Evolutionary conservation across 2,329 filamentous ascomycete species (phyloP).

Genomic region (Drechslera avenae): DNA sequence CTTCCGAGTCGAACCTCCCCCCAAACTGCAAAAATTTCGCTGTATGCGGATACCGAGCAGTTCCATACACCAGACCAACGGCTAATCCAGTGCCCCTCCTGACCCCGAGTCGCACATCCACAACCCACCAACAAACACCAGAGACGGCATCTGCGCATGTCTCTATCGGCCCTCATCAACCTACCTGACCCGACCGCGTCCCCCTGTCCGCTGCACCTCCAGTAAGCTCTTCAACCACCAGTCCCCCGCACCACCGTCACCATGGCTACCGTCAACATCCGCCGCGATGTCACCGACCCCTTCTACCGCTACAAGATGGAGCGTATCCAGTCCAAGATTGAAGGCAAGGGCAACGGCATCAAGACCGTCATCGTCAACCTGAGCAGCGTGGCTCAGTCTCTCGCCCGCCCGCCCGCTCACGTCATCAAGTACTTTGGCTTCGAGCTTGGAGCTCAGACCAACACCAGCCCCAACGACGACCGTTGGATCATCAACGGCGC

Average conservation of each 20-base stretch:
- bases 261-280: slow-evolving; percentile 99
- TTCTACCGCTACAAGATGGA: slow-evolving; percentile 99
- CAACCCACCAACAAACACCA: slow-evolving; percentile 36
- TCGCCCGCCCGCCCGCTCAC: slow-evolving; percentile 90
- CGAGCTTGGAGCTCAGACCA: slow-evolving; percentile 97
- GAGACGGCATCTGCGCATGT: slow-evolving; percentile 60
- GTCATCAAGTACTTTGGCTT: slow-evolving; percentile 99
- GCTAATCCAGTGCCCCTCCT: slow-evolving; percentile 65
- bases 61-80: slow-evolving; percentile 87
- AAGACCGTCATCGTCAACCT: slow-evolving; percentile 98
- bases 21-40: slow-evolving; percentile 97
- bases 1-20: slow-evolving; percentile 91
- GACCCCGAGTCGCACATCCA: slow-evolving; percentile 48
- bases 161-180: slow-evolving; percentile 63
- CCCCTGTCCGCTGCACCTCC: slow-evolving; percentile 36
- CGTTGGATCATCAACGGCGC: slow-evolving; percentile 99
- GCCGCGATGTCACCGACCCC: slow-evolving; percentile 92
- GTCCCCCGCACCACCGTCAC: slow-evolving; percentile 57
- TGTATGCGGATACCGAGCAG: slow-evolving; percentile 93
- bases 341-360: slow-evolving; percentile 99
- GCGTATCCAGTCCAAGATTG: slow-evolving; percentile 96
- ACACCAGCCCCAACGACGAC: slow-evolving; percentile 94
- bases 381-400: slow-evolving; percentile 87
- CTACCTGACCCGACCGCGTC: slow-evolving; percentile 42
- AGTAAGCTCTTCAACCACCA: slow-evolving; percentile 39